These are phyloP conservation scores for Kockiozyma suomiensis DNA, from an alignment of 805 yeast genomes.

Conservation along the genomic window DNA sequence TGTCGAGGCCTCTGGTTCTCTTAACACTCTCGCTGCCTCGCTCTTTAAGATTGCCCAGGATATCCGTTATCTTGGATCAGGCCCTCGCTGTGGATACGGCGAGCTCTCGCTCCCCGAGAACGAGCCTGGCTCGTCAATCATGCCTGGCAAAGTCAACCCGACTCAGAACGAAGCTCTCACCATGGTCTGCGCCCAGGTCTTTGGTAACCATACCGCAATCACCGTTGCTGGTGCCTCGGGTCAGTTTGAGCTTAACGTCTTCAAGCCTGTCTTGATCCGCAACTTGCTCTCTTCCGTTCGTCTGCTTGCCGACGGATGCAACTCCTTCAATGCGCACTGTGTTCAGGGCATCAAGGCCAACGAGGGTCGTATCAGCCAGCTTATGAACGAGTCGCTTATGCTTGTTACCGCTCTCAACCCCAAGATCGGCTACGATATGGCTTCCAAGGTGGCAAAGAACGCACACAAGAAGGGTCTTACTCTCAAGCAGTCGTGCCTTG, in stretches of 20 bases:
- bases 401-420: conserved; percentile 98
- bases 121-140: conserved; percentile 98
- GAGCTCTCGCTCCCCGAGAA: conserved; percentile 94
- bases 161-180: conserved; percentile 99
- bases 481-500: conserved; percentile 90
- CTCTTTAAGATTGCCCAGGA: conserved; percentile 96
- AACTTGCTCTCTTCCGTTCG: conserved; percentile 87
- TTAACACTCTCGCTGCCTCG: conserved; percentile 92
- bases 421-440: conserved; percentile 96
- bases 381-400: conserved; percentile 94
- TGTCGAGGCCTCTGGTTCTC: conserved; percentile 96
- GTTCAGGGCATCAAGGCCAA: conserved; percentile 93
- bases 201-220: conserved; percentile 93
- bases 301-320: conserved; percentile 83
- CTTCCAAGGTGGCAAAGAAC: conserved; percentile 96
- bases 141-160: conserved; percentile 99
- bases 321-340: conserved; percentile 92
- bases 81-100: conserved; percentile 99
- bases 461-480: conserved; percentile 98
- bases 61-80: conserved; percentile 96
- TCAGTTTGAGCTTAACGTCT: conserved; percentile 94
- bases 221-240: conserved; percentile 99
- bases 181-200: conserved; percentile 96
- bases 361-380: conserved; percentile 79
- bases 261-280: conserved; percentile 93